Conservation (phyloP, 768 basidiomycete genomes). For the Obba rivulosa region DNA sequence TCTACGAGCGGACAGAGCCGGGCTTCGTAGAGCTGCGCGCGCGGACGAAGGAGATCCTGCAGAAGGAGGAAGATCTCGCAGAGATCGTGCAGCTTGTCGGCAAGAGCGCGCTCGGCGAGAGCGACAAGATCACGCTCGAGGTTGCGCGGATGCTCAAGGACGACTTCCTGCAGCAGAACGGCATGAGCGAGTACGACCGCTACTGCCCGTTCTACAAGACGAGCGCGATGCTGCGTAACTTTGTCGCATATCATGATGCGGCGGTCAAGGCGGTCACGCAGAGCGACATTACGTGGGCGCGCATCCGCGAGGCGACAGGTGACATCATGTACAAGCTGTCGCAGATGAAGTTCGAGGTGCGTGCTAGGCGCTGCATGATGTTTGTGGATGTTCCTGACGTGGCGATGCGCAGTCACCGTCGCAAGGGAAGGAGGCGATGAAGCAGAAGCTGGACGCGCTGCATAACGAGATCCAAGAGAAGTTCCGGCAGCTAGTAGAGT, state of each 20-base stretch:
- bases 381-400: slow-evolving; percentile 1
- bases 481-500: slow-evolving; percentile 84
- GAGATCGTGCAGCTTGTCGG: slow-evolving; percentile 99
- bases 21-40: slow-evolving; percentile 94
- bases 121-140: slow-evolving; percentile 97
- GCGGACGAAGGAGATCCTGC: slow-evolving; percentile 92
- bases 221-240: slow-evolving; percentile 90
- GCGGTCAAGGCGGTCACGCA: slow-evolving; percentile 81
- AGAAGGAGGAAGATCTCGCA: slow-evolving; percentile 97
- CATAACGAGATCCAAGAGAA: slow-evolving; percentile 88
- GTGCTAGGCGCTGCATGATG: slow-evolving; percentile 15
- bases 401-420: slow-evolving; percentile 66
- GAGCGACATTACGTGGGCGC: slow-evolving; percentile 77
- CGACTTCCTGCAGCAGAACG: slow-evolving; percentile 96
- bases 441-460: slow-evolving; percentile 75
- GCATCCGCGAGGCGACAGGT: slow-evolving; percentile 79
- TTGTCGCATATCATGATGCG: slow-evolving; percentile 90
- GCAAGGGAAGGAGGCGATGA: slow-evolving; percentile 80
- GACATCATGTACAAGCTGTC: slow-evolving; percentile 97
- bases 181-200: slow-evolving; percentile 96
- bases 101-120: slow-evolving; percentile 94
- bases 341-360: slow-evolving; percentile 98
- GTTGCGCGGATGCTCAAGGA: slow-evolving; percentile 97
- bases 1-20: slow-evolving; percentile 86
- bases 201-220: slow-evolving; percentile 99